These are phyloP conservation scores for Vigna unguiculata DNA, from an alignment of 306 rosid species.

Conservation along the genomic window DNA sequence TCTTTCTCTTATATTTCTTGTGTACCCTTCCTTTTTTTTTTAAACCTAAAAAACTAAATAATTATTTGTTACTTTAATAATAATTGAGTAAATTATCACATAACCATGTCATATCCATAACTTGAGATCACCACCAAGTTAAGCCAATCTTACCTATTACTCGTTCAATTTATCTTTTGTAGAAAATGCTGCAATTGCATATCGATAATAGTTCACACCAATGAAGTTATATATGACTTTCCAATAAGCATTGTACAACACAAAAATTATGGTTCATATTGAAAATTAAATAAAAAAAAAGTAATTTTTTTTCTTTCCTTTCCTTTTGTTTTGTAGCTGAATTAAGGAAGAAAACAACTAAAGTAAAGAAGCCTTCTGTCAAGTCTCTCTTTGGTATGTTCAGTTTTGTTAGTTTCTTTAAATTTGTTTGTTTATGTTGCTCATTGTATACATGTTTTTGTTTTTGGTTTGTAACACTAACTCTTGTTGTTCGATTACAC, in stretches of 20 bases:
- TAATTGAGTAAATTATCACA: not conserved
- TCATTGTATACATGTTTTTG: not conserved
- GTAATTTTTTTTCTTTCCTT: conserved; percentile 11
- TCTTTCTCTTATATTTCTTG: not conserved
- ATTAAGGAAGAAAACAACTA: conserved; percentile 79
- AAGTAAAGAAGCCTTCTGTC: conserved; percentile 77
- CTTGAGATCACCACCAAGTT: not conserved
- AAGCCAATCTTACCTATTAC: not conserved
- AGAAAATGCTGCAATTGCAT: not conserved
- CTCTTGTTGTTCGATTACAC: conserved; percentile 35
- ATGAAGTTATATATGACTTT: not conserved
- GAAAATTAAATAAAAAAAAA: not conserved
- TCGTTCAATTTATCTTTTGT: too few species aligned
- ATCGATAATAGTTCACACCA: not conserved
- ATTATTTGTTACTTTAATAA: not conserved
- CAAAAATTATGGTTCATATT: not conserved
- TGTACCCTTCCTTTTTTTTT: not conserved
- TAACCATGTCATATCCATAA: not conserved
- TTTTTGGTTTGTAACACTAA: not conserved
- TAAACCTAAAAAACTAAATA: not conserved
- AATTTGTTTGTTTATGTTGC: not conserved
- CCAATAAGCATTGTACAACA: not conserved
- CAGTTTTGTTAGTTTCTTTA: conserved; percentile 1
- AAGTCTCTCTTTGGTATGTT: conserved; percentile 82
- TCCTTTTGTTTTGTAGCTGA: conserved; percentile 59